phyloP scores from a whole-genome alignment of 148 eudicot species.

The Heliosperma pusillum region DNA sequence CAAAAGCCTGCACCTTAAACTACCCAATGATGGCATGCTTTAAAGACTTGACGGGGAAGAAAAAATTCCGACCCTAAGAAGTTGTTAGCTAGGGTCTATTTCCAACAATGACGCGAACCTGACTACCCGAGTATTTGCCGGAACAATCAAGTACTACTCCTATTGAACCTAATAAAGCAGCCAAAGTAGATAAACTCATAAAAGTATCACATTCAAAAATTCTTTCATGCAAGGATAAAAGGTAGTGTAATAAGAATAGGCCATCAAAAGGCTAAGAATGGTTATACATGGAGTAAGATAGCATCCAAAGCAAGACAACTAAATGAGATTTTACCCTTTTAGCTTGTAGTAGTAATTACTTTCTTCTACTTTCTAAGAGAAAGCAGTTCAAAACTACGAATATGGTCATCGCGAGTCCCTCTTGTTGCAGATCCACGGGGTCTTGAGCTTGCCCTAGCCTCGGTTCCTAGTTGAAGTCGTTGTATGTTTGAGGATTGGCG shows the following conservation, averaged over 20 bases:
- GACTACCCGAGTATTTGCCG: no score
- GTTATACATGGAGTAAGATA: constrained; percentile 16
- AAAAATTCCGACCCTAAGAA: no score
- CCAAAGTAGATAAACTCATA: not conserved
- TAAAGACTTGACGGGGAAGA: no score
- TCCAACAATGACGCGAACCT: no score
- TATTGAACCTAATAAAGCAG: not conserved
- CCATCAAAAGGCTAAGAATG: not conserved
- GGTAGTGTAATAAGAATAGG: not conserved
- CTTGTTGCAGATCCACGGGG: constrained; percentile 51
- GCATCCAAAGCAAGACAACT: constrained; percentile 18
- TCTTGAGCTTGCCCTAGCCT: constrained; percentile 46
- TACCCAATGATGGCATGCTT: no score
- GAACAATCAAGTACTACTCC: not conserved
- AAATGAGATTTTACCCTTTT: constrained; percentile 17
- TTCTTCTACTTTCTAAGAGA: constrained; percentile 60
- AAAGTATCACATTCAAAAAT: not conserved
- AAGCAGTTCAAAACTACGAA: constrained; percentile 86
- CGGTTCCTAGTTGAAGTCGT: constrained; percentile 45
- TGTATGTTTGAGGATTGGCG: constrained; percentile 48
- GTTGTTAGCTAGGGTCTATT: no score
- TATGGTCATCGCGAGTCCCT: constrained; percentile 64
- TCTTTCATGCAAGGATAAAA: not conserved
- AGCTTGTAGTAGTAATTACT: constrained; percentile 14
- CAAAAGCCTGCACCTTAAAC: no score